Base-by-base conservation (phyloP, 768 basidiomycete genomes). In the Grammothele lineata region DNA sequence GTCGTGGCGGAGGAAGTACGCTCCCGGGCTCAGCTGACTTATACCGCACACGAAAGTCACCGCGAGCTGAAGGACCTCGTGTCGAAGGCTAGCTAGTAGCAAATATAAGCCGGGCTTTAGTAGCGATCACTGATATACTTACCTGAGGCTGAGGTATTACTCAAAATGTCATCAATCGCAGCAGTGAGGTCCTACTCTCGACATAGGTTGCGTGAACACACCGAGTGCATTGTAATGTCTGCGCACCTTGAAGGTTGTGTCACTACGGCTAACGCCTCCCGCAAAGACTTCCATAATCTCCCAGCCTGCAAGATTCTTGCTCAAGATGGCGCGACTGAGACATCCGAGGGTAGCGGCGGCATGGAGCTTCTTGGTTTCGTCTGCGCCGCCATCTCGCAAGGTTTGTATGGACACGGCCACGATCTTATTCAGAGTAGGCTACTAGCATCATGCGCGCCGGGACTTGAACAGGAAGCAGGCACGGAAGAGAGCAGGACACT, bases 201-300 rank as follows among this genome's bases (percentile, higher is more conserved):
- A 17, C 34, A 17, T 11, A n/a, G n/a, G n/a, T n/a, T n/a, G n/a
- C n/a, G n/a, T n/a, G 10, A 11, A 14, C 6, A 21, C 37, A 35
- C 39, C 12, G 11, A 33, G 1, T 9, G 15, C 17, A 17, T 12
- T 30, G 18, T 7, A n/a, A n/a, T n/a, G n/a, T n/a, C n/a, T n/a
- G n/a, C 57, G 42, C 40, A 71, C 83, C 65, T 72, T 77, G 61
- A 87, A 85, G 10, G 78, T 68, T 15, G 48, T 53, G 58, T 86
- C 84, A 43, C 81, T 83, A 43, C 75, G 67, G 10, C 63, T 67
- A 4, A 83, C 78, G 35, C 76, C 77, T 12, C 81, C 80, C 2
- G 81, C 81, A 36, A 85, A 73, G 19, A 83, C 60, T 33, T 85
- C 77, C 83, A 87, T 87, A 6, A 80, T 72, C 57, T 87, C 85